A percentile compares a stretch with the other conserved stretches of the same genome.
phyloP scores from a whole-genome alignment of 202 grass and related monocot genomes.

The Brachypodium distachyon region DNA sequence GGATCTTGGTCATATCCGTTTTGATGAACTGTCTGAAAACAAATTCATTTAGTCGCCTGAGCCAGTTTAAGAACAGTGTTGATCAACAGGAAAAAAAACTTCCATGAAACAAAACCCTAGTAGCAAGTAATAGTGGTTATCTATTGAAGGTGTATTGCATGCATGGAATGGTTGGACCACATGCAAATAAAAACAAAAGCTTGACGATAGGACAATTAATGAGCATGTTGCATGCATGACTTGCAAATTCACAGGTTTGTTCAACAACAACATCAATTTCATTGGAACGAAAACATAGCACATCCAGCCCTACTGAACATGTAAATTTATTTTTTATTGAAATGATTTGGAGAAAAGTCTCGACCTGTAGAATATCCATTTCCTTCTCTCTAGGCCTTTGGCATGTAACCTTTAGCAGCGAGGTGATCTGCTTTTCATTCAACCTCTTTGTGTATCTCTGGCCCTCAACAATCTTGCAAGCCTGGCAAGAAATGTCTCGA shows the following conservation, averaged over 20 bases:
- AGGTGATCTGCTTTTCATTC: constrained; percentile 99
- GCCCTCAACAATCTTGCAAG: constrained; percentile 96
- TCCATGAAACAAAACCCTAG: constrained; percentile 6
- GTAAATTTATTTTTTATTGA: background rate
- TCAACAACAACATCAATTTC: background rate
- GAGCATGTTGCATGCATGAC: background rate
- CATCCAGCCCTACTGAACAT: background rate
- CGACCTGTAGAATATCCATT: constrained; percentile 94
- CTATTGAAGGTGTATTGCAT: constrained; percentile 8
- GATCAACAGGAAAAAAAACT: background rate
- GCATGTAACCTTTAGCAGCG: constrained; percentile 92
- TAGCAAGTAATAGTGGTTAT: background rate
- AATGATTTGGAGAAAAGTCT: background rate
- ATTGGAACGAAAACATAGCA: background rate
- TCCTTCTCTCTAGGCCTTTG: constrained; percentile 94
- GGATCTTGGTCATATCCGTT: constrained; percentile 95
- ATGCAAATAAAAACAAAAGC: constrained; percentile 11
- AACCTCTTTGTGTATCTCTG: constrained; percentile 99
- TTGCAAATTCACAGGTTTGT: background rate
- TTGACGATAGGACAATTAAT: background rate
- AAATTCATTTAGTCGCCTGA: constrained; percentile 2
- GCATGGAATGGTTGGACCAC: constrained; percentile 30
- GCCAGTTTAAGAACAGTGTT: background rate
- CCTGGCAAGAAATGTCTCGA: constrained; percentile 30
- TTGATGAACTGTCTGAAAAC: constrained; percentile 90